phyloP scores from a whole-genome alignment of 2,329 filamentous ascomycete genomes.

The Decorospora gaudefroyi region DNA sequence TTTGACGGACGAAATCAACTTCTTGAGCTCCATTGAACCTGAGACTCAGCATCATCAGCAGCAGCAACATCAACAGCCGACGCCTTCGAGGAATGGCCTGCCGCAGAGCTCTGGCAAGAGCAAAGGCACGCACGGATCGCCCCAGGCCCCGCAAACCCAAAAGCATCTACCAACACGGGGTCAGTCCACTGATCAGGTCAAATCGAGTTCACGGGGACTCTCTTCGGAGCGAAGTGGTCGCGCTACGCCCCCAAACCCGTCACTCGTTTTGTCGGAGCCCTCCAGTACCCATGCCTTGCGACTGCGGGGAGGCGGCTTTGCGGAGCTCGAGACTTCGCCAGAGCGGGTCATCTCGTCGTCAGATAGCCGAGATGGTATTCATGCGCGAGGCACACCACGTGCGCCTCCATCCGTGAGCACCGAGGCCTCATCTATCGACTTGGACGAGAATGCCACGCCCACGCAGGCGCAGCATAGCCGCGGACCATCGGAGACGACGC shows the following conservation, averaged over 20 bases:
- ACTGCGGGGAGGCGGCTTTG: slow-evolving; percentile 23
- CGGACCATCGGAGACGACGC: slow-evolving; percentile 36
- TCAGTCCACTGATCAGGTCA: slow-evolving; percentile 39
- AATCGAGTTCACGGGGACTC: slow-evolving; percentile 34
- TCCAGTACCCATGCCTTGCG: slow-evolving; percentile 25
- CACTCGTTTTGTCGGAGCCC: slow-evolving; percentile 30
- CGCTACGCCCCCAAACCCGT: slow-evolving; percentile 37
- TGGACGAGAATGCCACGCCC: slow-evolving; percentile 40
- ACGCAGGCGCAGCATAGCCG: slow-evolving; percentile 43
- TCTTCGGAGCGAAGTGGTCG: slow-evolving; percentile 43
- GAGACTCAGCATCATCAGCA: slow-evolving; percentile 15
- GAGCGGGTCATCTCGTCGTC: slow-evolving; percentile 39
- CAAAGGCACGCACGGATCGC: slow-evolving; percentile 34
- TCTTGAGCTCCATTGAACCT: slow-evolving; percentile 30
- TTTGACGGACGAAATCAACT: slow-evolving; percentile 42
- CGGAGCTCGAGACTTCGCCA: slow-evolving; percentile 35
- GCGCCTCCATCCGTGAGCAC: slow-evolving; percentile 32
- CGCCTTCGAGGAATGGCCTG: slow-evolving; percentile 34
- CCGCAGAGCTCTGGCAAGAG: slow-evolving; percentile 29
- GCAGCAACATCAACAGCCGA: slow-evolving; percentile 17
- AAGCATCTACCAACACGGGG: slow-evolving; percentile 37
- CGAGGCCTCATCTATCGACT: slow-evolving; percentile 30
- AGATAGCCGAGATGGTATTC: slow-evolving; percentile 37
- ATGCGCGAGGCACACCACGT: slow-evolving; percentile 29
- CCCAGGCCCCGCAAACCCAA: slow-evolving; percentile 30